Evolutionary conservation across 2,329 filamentous ascomycete species (phyloP), one percentile per base, ranked within the genome.

Genomic region (Botrytis fragariae): DNA sequence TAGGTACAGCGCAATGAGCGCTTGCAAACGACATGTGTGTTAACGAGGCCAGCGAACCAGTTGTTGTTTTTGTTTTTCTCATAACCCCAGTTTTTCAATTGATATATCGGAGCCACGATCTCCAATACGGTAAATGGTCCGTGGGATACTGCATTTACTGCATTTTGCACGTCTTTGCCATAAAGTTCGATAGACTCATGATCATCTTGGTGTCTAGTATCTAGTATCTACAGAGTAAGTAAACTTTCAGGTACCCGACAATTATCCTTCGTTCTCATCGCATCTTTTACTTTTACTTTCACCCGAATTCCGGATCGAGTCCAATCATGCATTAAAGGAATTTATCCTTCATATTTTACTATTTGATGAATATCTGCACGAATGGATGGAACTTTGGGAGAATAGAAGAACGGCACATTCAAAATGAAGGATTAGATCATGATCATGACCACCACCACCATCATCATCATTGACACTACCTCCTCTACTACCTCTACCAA

Each of bases 81-180:
- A 18, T 4, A 29, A 68, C 37, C 70, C 70, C 70, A 68, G 70
- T 72, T 60, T 72, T 72, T 59, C 65, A 25, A 57, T 42, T 42
- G 16, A 35, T 42, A 14, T 12, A 2, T 68, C 35, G 37, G 35
- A 67, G 62, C 48, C 29, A 57, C 70, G 14, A 60, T 68, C 25
- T 72, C 70, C 14, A 60, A 72, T 68, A 60, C 68, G 62, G 70
- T n/a, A 72, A 39, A 12, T 60, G 39, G 48, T 37, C 70, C 70
- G 70, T 59, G 70, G 59, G 39, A 68, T 68, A 25, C 70, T 72
- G n/a, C 61, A 54, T 68, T 35, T 39, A 6, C 45, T 48, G 45
- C 45, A 25, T 25, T 12, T 29, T 57, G 20, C 35, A n/a, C 64
- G 45, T 68, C 70, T 60, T 68, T 32, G 25, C 45, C 32, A 63